phyloP scores from a whole-genome alignment of 345 rosid genomes.

The Aquilaria yunnanensis region DNA sequence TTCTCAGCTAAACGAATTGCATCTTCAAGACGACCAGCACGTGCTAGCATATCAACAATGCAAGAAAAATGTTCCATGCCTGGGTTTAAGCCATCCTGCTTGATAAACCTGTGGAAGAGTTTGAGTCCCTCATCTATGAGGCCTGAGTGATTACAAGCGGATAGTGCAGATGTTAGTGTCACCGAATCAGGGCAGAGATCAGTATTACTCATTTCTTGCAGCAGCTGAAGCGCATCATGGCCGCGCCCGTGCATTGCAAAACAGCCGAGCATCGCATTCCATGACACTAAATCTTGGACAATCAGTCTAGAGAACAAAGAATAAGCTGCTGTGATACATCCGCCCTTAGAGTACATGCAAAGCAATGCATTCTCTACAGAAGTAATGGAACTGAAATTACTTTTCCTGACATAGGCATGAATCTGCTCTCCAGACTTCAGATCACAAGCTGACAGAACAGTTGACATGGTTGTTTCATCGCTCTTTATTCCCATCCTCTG shows the following conservation, averaged over 20 bases:
- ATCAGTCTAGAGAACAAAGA: constrained; percentile 20
- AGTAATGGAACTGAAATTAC: constrained; percentile 11
- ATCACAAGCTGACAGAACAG: constrained; percentile 30
- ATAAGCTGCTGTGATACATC: constrained; percentile 20
- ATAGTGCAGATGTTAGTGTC: constrained; percentile 26
- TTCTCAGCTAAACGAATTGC: constrained; percentile 21
- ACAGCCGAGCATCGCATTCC: constrained; percentile 40
- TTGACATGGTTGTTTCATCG: constrained; percentile 32
- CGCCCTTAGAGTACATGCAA: constrained; percentile 37
- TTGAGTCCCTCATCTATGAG: constrained; percentile 32
- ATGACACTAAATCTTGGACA: constrained; percentile 30
- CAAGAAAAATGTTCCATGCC: constrained; percentile 33
- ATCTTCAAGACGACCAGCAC: constrained; percentile 30
- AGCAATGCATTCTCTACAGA: constrained; percentile 31
- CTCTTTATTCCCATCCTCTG: constrained; percentile 16
- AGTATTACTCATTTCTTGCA: constrained; percentile 22
- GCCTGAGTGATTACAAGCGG: constrained; percentile 34
- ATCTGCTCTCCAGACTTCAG: constrained; percentile 27
- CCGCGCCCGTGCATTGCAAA: constrained; percentile 33
- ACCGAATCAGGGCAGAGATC: constrained; percentile 23
- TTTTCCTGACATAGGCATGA: constrained; percentile 25
- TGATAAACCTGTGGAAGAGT: constrained; percentile 19
- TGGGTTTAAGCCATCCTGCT: constrained; percentile 16
- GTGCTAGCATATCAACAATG: constrained; percentile 35
- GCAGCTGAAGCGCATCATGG: constrained; percentile 30